Percentiles rank a stretch among this genome's conserved stretches.
Conservation (phyloP, 2,329 filamentous ascomycete species). For the Cladosporium halotolerans region DNA sequence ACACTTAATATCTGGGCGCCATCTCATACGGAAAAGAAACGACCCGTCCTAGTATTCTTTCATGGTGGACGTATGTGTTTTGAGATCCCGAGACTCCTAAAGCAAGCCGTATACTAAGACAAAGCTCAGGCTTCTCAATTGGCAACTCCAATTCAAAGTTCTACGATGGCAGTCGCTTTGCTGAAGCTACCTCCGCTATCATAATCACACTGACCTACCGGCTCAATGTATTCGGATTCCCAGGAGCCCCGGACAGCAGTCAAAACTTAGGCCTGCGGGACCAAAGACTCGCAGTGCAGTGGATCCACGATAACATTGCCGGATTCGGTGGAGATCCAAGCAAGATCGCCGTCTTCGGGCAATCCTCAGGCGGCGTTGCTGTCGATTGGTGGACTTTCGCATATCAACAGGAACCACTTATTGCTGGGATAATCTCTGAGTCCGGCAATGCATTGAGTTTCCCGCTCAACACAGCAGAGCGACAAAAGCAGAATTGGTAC, state of each 20-base stretch:
- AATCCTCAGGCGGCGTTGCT: slow-evolving; percentile 23
- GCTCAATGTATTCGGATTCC: slow-evolving; percentile 39
- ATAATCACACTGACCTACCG: slow-evolving; percentile 41
- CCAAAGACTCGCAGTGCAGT: slow-evolving; percentile 48
- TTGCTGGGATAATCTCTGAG: slow-evolving; percentile 33
- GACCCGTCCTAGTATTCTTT: slow-evolving; percentile 37
- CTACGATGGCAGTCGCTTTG: slow-evolving; percentile 32
- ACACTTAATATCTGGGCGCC: slow-evolving; percentile 34
- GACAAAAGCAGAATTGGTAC: slow-evolving; percentile 39
- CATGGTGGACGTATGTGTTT: slow-evolving; percentile 33
- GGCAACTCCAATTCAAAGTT: slow-evolving; percentile 33
- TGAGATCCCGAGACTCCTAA: background rate
- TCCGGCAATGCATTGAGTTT: slow-evolving; percentile 41
- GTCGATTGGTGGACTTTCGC: slow-evolving; percentile 30
- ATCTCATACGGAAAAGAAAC: slow-evolving; percentile 16
- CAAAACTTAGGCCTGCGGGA: slow-evolving; percentile 49
- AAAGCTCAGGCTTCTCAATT: slow-evolving; percentile 29
- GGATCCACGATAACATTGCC: slow-evolving; percentile 46
- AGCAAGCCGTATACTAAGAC: background rate
- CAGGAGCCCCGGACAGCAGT: slow-evolving; percentile 27
- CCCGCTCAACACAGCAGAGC: slow-evolving; percentile 32
- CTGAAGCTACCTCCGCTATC: slow-evolving; percentile 34
- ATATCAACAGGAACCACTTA: slow-evolving; percentile 32
- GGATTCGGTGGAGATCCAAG: slow-evolving; percentile 43
- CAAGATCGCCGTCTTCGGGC: slow-evolving; percentile 24